Conservation (phyloP, 169 alveolate species). For the Cardiosporidium cionae region DNA sequence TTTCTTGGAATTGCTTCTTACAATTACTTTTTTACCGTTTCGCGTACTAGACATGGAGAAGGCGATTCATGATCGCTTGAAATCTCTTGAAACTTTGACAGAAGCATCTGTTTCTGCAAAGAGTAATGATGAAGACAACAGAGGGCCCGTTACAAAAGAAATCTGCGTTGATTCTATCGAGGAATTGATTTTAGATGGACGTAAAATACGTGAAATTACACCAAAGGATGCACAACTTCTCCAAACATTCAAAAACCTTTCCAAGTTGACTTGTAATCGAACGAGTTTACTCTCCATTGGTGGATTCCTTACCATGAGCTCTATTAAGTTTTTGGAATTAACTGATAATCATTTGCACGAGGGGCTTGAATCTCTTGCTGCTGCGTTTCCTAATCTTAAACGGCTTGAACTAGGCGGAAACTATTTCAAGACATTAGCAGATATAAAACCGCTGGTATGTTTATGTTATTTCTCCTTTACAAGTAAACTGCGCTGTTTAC, state of each 20-base stretch:
- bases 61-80: neutral
- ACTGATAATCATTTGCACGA: conserved; percentile 72
- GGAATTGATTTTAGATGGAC: conserved; percentile 75
- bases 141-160: too few relatives aligned
- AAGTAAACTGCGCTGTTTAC: too few relatives aligned
- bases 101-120: too few relatives aligned
- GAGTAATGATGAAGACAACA: too few relatives aligned
- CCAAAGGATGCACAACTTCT: conserved; percentile 60
- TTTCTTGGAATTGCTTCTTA: too few relatives aligned
- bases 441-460: conserved; percentile 47
- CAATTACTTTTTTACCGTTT: too few relatives aligned
- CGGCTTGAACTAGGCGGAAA: conserved; percentile 78
- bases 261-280: conserved; percentile 68
- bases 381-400: conserved; percentile 63
- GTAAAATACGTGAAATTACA: conserved; percentile 49
- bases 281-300: conserved; percentile 68
- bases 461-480: too few relatives aligned
- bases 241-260: conserved; percentile 53
- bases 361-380: conserved; percentile 52
- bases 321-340: conserved; percentile 63
- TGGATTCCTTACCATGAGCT: conserved; percentile 62
- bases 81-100: neutral
- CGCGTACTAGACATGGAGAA: too few relatives aligned
- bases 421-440: conserved; percentile 59
- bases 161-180: conserved; percentile 44